Conservation (phyloP, 805 yeast genomes). For the Zygoascus bituminiphila region DNA sequence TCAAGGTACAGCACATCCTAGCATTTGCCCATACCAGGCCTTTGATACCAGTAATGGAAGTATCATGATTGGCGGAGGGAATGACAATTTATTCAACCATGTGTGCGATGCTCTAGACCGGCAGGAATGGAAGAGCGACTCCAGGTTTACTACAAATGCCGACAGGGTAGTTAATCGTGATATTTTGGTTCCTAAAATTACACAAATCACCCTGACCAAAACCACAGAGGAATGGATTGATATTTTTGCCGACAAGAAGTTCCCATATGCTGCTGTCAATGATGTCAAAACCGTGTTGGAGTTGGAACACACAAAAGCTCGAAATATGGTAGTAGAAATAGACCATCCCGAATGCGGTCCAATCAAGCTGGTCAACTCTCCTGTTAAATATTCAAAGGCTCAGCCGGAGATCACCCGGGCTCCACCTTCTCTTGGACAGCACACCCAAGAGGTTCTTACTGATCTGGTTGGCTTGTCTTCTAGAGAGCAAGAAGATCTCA, state of each 20-base stretch:
- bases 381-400: constrained; percentile 33
- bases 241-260: constrained; percentile 26
- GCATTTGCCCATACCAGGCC: constrained; percentile 36
- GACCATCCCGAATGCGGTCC: constrained; percentile 32
- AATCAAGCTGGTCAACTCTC: constrained; percentile 31
- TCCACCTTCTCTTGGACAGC: constrained; percentile 36
- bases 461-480: constrained; percentile 19
- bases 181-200: constrained; percentile 27
- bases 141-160: constrained; percentile 29
- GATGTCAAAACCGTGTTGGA: constrained; percentile 31
- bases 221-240: constrained; percentile 32
- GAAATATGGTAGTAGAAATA: constrained; percentile 31
- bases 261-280: constrained; percentile 36
- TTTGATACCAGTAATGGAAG: constrained; percentile 32
- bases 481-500: constrained; percentile 6
- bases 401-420: constrained; percentile 28
- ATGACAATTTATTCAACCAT: constrained; percentile 31
- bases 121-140: constrained; percentile 32
- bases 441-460: constrained; percentile 28
- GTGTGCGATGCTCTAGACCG: constrained; percentile 28
- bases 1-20: constrained; percentile 36
- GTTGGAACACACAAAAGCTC: constrained; percentile 31
- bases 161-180: constrained; percentile 30
- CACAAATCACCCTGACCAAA: constrained; percentile 22
- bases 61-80: constrained; percentile 37